phyloP scores from a whole-genome alignment of 148 eudicot genomes.

The Talinum fruticosum region DNA sequence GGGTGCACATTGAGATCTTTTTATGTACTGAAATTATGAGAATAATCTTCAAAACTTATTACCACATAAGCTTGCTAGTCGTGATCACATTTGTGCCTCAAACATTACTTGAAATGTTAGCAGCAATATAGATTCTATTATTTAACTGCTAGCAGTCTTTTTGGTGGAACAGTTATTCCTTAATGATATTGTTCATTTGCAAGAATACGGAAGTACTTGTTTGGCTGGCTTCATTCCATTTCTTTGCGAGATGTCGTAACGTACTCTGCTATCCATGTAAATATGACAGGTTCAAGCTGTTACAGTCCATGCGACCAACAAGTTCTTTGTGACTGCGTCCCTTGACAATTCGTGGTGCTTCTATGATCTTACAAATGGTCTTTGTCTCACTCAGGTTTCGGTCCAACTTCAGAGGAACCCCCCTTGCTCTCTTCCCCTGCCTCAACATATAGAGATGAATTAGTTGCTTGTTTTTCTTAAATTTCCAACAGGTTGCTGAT shows the following conservation, averaged over 20 bases:
- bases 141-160: no score
- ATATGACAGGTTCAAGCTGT: slow-evolving; percentile 84
- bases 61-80: no score
- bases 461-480: background rate
- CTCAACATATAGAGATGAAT: no score
- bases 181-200: no score
- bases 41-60: background rate
- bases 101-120: no score
- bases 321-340: slow-evolving; percentile 85
- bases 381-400: slow-evolving; percentile 83
- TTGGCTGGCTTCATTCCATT: background rate
- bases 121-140: no score
- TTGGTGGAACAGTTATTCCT: no score
- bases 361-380: slow-evolving; percentile 76
- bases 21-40: background rate
- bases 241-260: background rate
- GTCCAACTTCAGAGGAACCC: background rate
- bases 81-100: no score
- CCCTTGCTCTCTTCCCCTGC: no score
- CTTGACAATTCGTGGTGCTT: slow-evolving; percentile 97
- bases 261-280: background rate
- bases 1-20: background rate
- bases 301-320: slow-evolving; percentile 83
- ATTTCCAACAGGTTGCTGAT: slow-evolving; percentile 61
- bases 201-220: no score